Evolutionary conservation across 495 filamentous ascomycete species (phyloP).

Genomic region (Neurospora sp.): DNA sequence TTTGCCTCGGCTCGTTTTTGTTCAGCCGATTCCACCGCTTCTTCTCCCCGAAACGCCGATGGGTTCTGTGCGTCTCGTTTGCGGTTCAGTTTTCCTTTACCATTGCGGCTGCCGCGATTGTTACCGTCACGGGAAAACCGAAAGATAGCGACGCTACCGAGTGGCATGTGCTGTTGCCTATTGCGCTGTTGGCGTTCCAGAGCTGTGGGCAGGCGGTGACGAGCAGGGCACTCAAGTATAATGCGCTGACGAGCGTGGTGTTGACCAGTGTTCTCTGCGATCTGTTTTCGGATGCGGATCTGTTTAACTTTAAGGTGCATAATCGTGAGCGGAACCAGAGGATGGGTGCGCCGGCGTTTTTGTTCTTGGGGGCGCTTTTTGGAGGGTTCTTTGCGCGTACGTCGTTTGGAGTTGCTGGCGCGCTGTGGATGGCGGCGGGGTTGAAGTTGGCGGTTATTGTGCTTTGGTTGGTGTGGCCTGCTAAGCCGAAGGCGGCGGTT

Average conservation of each 20-base stretch:
- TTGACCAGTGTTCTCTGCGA: conserved; percentile 65
- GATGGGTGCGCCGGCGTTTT: conserved; percentile 42
- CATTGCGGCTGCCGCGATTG: conserved; percentile 46
- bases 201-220: conserved; percentile 60
- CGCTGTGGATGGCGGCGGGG: conserved; percentile 50
- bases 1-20: conserved; percentile 55
- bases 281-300: conserved; percentile 50
- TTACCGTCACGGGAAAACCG: conserved; percentile 33
- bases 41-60: conserved; percentile 43
- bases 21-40: conserved; percentile 53
- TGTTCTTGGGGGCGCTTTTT: conserved; percentile 49
- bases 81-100: conserved; percentile 43
- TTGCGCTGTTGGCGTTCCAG: conserved; percentile 59
- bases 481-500: background rate
- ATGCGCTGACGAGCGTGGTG: conserved; percentile 56
- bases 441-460: conserved; percentile 44
- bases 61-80: conserved; percentile 56
- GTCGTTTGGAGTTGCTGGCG: conserved; percentile 45
- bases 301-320: conserved; percentile 39
- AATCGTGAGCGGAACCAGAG: conserved; percentile 52
- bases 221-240: conserved; percentile 52
- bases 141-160: conserved; percentile 30
- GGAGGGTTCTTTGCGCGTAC: conserved; percentile 52
- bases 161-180: conserved; percentile 50
- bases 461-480: conserved; percentile 50